Base-by-base conservation (phyloP, 1,284 basidiomycete species). In the Ustilago bromivora region DNA sequence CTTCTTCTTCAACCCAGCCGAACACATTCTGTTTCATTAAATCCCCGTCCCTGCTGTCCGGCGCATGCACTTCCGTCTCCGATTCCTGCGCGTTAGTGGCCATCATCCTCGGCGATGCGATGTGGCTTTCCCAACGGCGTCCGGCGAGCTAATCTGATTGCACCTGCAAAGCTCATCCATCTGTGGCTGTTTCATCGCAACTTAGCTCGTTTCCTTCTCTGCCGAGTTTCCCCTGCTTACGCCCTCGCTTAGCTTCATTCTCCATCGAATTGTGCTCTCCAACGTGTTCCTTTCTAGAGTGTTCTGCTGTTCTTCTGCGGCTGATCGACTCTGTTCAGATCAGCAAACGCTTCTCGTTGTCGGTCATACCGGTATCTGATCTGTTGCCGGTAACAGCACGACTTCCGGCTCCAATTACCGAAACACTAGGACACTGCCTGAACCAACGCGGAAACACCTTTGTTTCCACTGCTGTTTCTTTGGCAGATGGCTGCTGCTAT, bases 31-130 rank as follows among this genome's bases (percentile, higher is more conserved):
- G 55, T 57, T 23, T 57, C 55, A 57, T 38, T 19, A 28, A 41
- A 31, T 19, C 38, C 3, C 38, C 55, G 19, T 31, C 13, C 55
- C 38, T 13, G 38, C 55, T 57, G 4, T 41, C 19, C 55, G 40
- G 55, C 8, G 28, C 38, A 1, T 57, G 55, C 55, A 57, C 19
- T 11, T 57, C 55, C 38, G 55, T 31, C 19, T 15, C 13, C 55
- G 23, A 38, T 41, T 19, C 38, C 23, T 40, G 35, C 55, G 55
- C 55, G 55, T 57, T 57, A 40, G 55, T 57, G 38, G 55, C 55
- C 38, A 57, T 57, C 23, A 57, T 23, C n/a, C 12, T 15, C 6
- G 23, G 23, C 23, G 23, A 23, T 40, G 8, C 55, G 19, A 31
- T 40, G 54, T 56, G 55, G 55, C 55, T 57, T 36, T 28, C 17